Evolutionary conservation across 352 stramenopile genomes (phyloP), one percentile per base, ranked within the genome.

Genomic region (Pythium guiyangense): DNA sequence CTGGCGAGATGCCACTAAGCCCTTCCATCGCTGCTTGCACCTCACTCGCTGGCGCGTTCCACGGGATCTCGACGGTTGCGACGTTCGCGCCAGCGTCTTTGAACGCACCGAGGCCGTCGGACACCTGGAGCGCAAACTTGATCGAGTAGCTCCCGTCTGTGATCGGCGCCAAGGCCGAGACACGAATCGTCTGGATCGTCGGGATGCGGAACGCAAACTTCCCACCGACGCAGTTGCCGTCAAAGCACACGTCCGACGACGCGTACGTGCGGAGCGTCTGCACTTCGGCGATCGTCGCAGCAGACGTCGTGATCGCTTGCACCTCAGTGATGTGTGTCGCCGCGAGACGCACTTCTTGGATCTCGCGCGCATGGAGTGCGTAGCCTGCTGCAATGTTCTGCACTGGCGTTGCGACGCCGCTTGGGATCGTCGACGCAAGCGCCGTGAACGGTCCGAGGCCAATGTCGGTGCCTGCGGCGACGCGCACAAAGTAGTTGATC

Each of bases 111-210:
- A 46, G 42, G 8, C 25, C 34, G 56, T 76, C 52, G 9, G 58
- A 40, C 18, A 69, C 57, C 17, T 77, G 60, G 17, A 79, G 66
- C 0, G 61, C 45, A 27, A 88, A 85, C 8, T 66, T 39, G 31
- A 87, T 77, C 9, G 68, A 71, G 52, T 76, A 88, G 8, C 63
- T 82, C 8, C 82, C 78, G 0, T 49, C 67, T 0, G 66, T 71
- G 26, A 94, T 90, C 0, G 60, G 59, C n/a, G 70, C 79, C n/a
- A 52, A 18, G 1, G 79, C 70, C 1, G 66, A 72, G 8, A 94
- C 73, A 1, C 50, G 82, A 61, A 94, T 81, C 9, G 76, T 90
- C 53, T 94, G 84, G 14, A 94, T 63, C 0, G 74, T 91, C 10
- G 84, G 84, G 9, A 89, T 59, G 12, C 84, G 79, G 37, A 90